Base-by-base conservation (phyloP, 176 grass and related monocot species). In the Melocanna baccifera region DNA sequence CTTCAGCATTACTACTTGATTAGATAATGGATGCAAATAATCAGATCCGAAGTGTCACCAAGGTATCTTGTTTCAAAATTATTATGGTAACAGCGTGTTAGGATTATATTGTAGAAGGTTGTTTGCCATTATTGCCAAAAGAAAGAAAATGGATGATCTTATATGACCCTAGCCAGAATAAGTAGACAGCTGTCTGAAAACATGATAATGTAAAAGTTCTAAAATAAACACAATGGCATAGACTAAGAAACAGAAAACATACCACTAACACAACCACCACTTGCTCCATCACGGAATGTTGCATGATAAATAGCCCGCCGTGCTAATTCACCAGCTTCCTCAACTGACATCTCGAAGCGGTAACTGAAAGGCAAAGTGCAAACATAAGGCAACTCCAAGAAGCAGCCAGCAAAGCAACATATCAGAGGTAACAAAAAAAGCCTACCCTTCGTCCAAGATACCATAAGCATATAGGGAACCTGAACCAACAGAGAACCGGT, bases 391-490 rank as follows among this genome's bases (percentile, higher is more conserved):
- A 75, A 26, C 79, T 32, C 23, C 29, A 41, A 61, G 3, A 57
- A 30, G 41, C 12, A 83, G 22, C 12, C 1, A 79, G 22, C 56
- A 32, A 51, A 83, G 62, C 18, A 67, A 57, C 8, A 36, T 14
- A 72, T 20, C 37, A 62, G n/a, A 75, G 58, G 30, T 67, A 34
- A 68, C 34, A 36, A 51, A 53, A 78, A n/a, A 50, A 83, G 7
- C 85, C 6, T 72, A 98, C 96, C 96, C 91, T 16, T 92, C 91
- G 20, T 98, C 96, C 47, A 98, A 79, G 69, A 98, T 69, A 87
- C 86, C 93, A 64, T 98, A 98, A 81, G 96, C 96, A 82, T 98
- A 98, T 16, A 91, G 93, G 40, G 93, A 95, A 81, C 96, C 96
- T 46, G 96, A 98, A 9, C 96, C 96, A 43, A 99, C 96, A 77